phyloP scores from a whole-genome alignment of 2,329 filamentous ascomycete species.

The Domatiomyces globalis region DNA sequence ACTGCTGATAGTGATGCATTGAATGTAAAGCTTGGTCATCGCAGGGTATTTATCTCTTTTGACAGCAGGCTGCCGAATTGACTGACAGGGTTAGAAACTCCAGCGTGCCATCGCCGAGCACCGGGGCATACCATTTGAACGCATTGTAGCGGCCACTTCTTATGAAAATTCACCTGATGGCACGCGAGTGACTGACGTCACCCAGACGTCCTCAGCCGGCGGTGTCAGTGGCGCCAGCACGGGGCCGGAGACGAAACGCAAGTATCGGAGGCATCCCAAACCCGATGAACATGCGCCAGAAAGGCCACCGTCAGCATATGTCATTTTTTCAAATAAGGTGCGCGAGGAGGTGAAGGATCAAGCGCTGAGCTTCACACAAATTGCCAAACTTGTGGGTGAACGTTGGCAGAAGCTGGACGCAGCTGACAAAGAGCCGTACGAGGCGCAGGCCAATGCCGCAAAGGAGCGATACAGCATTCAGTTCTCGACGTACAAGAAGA shows the following conservation, averaged over 20 bases:
- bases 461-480: slow-evolving; percentile 68
- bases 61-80: not conserved
- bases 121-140: slow-evolving; percentile 45
- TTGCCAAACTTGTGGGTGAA: slow-evolving; percentile 68
- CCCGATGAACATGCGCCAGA: slow-evolving; percentile 69
- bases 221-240: slow-evolving; percentile 5
- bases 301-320: slow-evolving; percentile 67
- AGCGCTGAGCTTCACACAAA: slow-evolving; percentile 67
- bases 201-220: slow-evolving; percentile 1
- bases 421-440: slow-evolving; percentile 55
- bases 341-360: slow-evolving; percentile 64
- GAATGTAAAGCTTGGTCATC: slow-evolving; percentile 65
- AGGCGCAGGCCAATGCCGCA: slow-evolving; percentile 54
- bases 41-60: slow-evolving; percentile 45
- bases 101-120: slow-evolving; percentile 67
- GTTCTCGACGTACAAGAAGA: slow-evolving; percentile 64
- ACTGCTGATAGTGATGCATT: slow-evolving; percentile 47
- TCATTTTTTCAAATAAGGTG: slow-evolving; percentile 66
- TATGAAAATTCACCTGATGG: slow-evolving; percentile 25
- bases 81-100: slow-evolving; percentile 47
- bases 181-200: slow-evolving; percentile 26
- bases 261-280: slow-evolving; percentile 30
- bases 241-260: slow-evolving; percentile 15
- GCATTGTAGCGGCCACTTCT: slow-evolving; percentile 21
- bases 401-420: slow-evolving; percentile 61